phyloP scores from a whole-genome alignment of 2,329 filamentous ascomycete genomes.

The Diaporthe sp. region DNA sequence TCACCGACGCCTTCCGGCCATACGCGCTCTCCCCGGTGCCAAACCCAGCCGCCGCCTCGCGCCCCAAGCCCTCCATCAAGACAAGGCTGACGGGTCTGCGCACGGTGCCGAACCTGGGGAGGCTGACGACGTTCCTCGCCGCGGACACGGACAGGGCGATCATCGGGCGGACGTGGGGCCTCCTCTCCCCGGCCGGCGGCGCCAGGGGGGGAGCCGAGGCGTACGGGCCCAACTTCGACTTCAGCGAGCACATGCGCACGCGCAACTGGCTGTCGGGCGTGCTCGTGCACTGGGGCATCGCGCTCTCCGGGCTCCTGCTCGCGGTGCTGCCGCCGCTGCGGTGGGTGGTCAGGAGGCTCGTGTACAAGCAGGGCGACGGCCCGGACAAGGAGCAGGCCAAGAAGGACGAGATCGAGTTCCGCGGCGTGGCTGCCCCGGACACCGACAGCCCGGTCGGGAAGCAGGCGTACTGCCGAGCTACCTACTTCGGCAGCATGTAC shows the following conservation, averaged over 20 bases:
- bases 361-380: slow-evolving; percentile 69
- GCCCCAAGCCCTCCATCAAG: slow-evolving; percentile 51
- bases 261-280: slow-evolving; percentile 65
- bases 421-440: slow-evolving; percentile 75
- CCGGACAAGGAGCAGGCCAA: slow-evolving; percentile 64
- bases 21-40: slow-evolving; percentile 71
- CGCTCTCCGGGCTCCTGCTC: slow-evolving; percentile 59
- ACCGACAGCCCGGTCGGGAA: slow-evolving; percentile 52
- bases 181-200: slow-evolving; percentile 58
- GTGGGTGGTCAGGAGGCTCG: slow-evolving; percentile 56
- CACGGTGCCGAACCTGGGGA: slow-evolving; percentile 65
- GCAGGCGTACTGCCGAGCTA: slow-evolving; percentile 68
- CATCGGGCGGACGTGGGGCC: slow-evolving; percentile 74
- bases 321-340: slow-evolving; percentile 61
- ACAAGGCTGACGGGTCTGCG: slow-evolving; percentile 65
- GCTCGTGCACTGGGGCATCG: slow-evolving; percentile 62
- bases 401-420: slow-evolving; percentile 73
- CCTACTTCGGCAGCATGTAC: slow-evolving; percentile 74
- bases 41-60: slow-evolving; percentile 53
- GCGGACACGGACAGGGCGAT: slow-evolving; percentile 65
- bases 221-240: slow-evolving; percentile 75
- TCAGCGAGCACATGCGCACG: slow-evolving; percentile 66
- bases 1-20: slow-evolving; percentile 61
- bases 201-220: slow-evolving; percentile 59
- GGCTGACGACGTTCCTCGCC: slow-evolving; percentile 67